Percentiles rank a stretch among this genome's conserved stretches.
Evolutionary conservation across 176 grass and related monocot species (phyloP).

Genomic region (Triticum aestivum): IWGSC_CS_RefSeq_v2.1 NC_057814.1:492268597-492269096

Average conservation of each 20-base stretch:
- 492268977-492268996: constrained; percentile 57
- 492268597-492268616: not conserved
- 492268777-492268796: not conserved
- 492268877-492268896: not conserved
- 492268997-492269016: constrained; percentile 82
- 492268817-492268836: not conserved
- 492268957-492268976: constrained; percentile 35
- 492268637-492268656: not conserved
- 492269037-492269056: constrained; percentile 66
- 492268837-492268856: not conserved
- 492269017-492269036: constrained; percentile 87
- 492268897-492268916: not conserved
- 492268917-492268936: constrained; percentile 16
- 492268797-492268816: not conserved
- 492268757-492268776: not conserved
- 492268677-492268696: not conserved
- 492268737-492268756: not conserved
- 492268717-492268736: no score
- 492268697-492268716: no score
- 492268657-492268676: not conserved
- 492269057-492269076: not conserved
- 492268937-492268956: constrained; percentile 68
- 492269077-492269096: constrained; percentile 4
- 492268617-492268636: not conserved
- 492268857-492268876: not conserved